Conservation (phyloP, 805 yeast species). For the Candida sakaeoensis region DNA sequence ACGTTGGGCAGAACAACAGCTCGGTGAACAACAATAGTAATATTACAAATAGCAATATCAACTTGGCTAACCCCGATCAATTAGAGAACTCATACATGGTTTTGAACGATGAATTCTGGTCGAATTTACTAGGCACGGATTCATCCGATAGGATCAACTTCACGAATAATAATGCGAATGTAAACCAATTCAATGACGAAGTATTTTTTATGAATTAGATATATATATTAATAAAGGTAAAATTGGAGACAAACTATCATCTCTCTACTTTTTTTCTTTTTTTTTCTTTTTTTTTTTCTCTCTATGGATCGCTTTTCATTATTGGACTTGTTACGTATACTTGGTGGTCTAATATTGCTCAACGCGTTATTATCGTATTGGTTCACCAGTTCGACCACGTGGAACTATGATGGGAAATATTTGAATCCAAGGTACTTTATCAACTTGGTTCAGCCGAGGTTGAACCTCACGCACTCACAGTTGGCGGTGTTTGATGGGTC, state of each 20-base stretch:
- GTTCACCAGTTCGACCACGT: slow-evolving; percentile 53
- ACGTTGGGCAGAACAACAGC: background rate
- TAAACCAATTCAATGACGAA: slow-evolving; percentile 18
- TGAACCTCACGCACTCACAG: slow-evolving; percentile 41
- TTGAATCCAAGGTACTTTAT: slow-evolving; percentile 41
- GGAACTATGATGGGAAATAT: slow-evolving; percentile 60
- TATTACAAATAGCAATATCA: background rate
- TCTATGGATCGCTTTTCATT: slow-evolving; percentile 19
- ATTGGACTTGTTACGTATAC: slow-evolving; percentile 40
- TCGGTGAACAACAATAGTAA: background rate
- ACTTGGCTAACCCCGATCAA: slow-evolving; percentile 16
- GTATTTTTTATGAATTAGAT: slow-evolving; percentile 22
- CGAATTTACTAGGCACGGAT: slow-evolving; percentile 44
- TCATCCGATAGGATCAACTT: slow-evolving; percentile 31
- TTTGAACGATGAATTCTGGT: slow-evolving; percentile 70
- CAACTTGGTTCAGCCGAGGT: slow-evolving; percentile 13
- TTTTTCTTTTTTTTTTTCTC: background rate
- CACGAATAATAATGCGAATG: slow-evolving; percentile 18
- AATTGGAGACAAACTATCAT: background rate
- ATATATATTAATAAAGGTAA: background rate
- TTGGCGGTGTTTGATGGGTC: slow-evolving; percentile 51
- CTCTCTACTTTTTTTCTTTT: background rate
- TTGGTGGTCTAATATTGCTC: slow-evolving; percentile 44
- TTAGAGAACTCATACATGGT: slow-evolving; percentile 50
- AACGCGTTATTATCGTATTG: slow-evolving; percentile 52